These are phyloP conservation scores for Chrysosporium queenslandicum DNA, from an alignment of 2,329 filamentous ascomycete genomes.

Conservation along the genomic window DNA sequence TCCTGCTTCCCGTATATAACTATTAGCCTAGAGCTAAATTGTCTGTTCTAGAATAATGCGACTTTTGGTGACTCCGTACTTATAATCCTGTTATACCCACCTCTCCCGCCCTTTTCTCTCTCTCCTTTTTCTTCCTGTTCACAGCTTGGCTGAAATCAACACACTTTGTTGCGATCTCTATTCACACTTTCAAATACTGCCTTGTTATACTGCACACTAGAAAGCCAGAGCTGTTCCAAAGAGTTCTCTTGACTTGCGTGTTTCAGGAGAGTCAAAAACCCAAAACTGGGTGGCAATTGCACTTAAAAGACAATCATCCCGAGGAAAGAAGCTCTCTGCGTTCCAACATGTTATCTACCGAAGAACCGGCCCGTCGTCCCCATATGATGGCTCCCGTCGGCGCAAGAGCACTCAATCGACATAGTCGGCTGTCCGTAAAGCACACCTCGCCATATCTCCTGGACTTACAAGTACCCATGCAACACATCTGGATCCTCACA, in stretches of 20 bases:
- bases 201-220: neutral
- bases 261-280: no score
- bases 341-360: constrained; percentile 34
- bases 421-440: neutral
- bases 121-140: neutral
- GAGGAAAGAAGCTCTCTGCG: neutral
- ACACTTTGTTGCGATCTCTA: no score
- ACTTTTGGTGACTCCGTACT: no score
- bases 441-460: neutral
- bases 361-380: constrained; percentile 21
- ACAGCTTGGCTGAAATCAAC: no score
- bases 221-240: no score
- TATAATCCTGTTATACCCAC: neutral
- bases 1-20: neutral
- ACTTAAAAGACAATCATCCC: neutral
- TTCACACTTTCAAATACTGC: no score
- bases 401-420: neutral
- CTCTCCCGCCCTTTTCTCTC: neutral
- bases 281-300: neutral
- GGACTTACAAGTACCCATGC: constrained; percentile 24
- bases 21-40: neutral
- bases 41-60: constrained; percentile 4
- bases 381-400: constrained; percentile 12
- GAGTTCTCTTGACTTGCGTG: no score
- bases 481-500: constrained; percentile 72